These are phyloP conservation scores for Pythium dissotocum DNA, from an alignment of 352 stramenopile genomes.

Conservation along the genomic window DNA sequence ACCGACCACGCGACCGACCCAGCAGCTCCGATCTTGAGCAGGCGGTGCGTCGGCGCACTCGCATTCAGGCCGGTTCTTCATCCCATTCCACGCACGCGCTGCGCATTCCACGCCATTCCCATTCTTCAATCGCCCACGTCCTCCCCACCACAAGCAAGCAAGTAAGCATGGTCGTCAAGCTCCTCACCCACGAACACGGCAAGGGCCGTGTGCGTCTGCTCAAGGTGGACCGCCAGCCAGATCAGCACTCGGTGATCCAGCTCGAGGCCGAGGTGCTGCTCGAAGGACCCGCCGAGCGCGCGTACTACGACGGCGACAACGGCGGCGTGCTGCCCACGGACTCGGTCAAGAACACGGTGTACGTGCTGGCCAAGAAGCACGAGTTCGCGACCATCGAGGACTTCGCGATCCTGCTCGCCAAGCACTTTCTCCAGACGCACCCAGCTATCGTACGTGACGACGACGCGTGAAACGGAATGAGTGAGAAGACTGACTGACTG, in stretches of 20 bases:
- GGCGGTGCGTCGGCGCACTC: slow-evolving; percentile 3
- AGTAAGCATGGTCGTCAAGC: slow-evolving; percentile 62
- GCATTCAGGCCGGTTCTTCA: slow-evolving; percentile 10
- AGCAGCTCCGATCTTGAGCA: slow-evolving; percentile 19
- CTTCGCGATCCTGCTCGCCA: slow-evolving; percentile 84
- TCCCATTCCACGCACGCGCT: slow-evolving; percentile 10
- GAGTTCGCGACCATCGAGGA: slow-evolving; percentile 87
- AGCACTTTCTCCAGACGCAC: slow-evolving; percentile 86
- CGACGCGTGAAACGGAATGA: not conserved
- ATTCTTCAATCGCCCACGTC: slow-evolving; percentile 39
- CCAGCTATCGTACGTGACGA: slow-evolving; percentile 57
- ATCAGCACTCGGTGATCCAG: slow-evolving; percentile 80
- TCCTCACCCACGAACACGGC: slow-evolving; percentile 74
- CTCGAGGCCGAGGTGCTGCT: slow-evolving; percentile 84
- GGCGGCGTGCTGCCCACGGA: slow-evolving; percentile 83
- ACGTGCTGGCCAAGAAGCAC: slow-evolving; percentile 86
- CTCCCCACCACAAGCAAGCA: not conserved
- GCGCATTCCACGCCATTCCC: slow-evolving; percentile 6
- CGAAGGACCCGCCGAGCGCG: slow-evolving; percentile 71
- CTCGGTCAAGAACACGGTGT: slow-evolving; percentile 92
- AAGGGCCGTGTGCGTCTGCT: slow-evolving; percentile 87
- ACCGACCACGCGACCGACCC: slow-evolving; percentile 18
- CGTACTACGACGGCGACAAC: slow-evolving; percentile 88
- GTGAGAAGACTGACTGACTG: not conserved
- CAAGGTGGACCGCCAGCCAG: slow-evolving; percentile 79